These are phyloP conservation scores for Bipolaris zeicola DNA, from an alignment of 2,329 filamentous ascomycete genomes.

Conservation along the genomic window DNA sequence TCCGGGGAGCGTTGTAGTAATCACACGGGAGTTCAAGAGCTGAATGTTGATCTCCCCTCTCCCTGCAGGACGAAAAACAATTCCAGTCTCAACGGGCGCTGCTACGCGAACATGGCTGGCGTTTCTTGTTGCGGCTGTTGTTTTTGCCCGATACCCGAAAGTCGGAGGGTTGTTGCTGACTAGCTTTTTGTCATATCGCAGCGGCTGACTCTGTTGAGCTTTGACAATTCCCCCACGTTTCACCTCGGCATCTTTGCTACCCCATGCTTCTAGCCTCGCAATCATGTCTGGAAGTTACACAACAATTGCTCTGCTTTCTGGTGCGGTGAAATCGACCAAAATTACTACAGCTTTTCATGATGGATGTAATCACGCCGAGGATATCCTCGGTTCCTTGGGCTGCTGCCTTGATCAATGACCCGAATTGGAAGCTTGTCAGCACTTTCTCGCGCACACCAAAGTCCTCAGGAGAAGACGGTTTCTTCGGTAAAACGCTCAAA, in stretches of 20 bases:
- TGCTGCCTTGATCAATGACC: conserved; percentile 50
- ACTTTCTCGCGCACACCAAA: conserved; percentile 42
- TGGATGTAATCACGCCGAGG: conserved; percentile 24
- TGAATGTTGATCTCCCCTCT: neutral
- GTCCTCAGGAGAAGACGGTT: conserved; percentile 54
- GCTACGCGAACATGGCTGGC: neutral
- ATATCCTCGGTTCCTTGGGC: conserved; percentile 57
- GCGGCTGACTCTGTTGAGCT: conserved; percentile 5
- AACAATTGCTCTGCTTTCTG: neutral
- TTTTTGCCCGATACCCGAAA: neutral
- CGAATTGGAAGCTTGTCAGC: conserved; percentile 49
- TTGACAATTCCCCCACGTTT: neutral
- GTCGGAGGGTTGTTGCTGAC: neutral
- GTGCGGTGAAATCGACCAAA: neutral
- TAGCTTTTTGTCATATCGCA: neutral
- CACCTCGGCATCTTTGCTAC: conserved; percentile 13
- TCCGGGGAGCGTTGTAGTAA: neutral
- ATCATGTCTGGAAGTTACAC: conserved; percentile 6
- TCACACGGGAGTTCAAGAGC: conserved; percentile 4
- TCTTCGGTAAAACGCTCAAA: conserved; percentile 61
- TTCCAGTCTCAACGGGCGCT: neutral
- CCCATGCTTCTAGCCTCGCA: neutral
- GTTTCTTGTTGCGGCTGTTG: neutral
- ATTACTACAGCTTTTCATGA: conserved; percentile 17
- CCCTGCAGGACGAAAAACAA: neutral